These are phyloP conservation scores for Epichloe bromicola DNA, from an alignment of 2,329 filamentous ascomycete genomes.

Conservation along the genomic window DNA sequence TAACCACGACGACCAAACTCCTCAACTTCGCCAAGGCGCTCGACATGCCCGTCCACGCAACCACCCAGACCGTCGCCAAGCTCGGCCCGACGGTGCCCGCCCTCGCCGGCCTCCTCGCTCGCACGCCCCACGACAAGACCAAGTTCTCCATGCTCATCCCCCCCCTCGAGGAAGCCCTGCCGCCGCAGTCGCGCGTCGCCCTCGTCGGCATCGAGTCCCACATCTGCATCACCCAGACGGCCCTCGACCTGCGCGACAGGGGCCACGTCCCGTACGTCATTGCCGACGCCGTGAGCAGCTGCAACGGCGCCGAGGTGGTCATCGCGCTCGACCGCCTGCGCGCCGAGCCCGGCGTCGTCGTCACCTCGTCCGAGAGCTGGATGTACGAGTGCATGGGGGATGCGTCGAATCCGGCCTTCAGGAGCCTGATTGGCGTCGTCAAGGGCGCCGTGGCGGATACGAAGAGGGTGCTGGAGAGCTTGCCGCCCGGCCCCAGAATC, in stretches of 20 bases:
- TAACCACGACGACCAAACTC: conserved; percentile 56
- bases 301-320: conserved; percentile 68
- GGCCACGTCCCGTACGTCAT: conserved; percentile 79
- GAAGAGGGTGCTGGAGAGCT: conserved; percentile 49
- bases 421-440: conserved; percentile 58
- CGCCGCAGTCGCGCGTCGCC: conserved; percentile 44
- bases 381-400: conserved; percentile 81
- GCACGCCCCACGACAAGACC: conserved; percentile 65
- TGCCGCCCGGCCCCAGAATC: conserved; percentile 47
- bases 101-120: conserved; percentile 43
- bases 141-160: conserved; percentile 80
- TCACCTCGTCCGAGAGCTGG: conserved; percentile 82
- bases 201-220: conserved; percentile 88
- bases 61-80: conserved; percentile 68
- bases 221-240: conserved; percentile 89
- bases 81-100: conserved; percentile 71
- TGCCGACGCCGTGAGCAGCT: conserved; percentile 80
- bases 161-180: conserved; percentile 35
- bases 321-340: conserved; percentile 67
- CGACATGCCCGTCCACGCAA: conserved; percentile 67
- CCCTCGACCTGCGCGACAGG: conserved; percentile 60
- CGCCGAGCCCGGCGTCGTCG: conserved; percentile 53
- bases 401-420: conserved; percentile 60
- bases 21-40: conserved; percentile 51
- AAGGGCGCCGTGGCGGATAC: conserved; percentile 65